A percentile compares a stretch with the other conserved stretches of the same genome.
Conservation (phyloP, 257 asterid genomes). For the Cordia subcordata region DNA sequence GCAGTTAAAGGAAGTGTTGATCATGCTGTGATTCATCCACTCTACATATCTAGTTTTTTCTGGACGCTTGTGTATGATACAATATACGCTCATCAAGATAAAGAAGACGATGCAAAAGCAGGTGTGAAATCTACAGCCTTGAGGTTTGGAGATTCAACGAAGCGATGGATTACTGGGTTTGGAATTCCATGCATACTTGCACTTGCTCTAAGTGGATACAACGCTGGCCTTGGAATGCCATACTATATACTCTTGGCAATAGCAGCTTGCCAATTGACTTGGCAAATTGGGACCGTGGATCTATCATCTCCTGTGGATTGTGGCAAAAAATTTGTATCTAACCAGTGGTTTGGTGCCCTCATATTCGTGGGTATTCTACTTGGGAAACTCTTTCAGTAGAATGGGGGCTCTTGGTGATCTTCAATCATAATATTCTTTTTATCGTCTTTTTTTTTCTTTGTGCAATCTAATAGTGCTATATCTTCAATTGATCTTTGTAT, state of each 20-base stretch:
- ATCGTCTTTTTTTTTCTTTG: too few species aligned
- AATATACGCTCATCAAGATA: conserved; percentile 4
- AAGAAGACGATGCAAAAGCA: neutral
- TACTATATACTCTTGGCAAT: neutral
- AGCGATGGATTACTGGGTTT: neutral
- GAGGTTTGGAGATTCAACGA: conserved; percentile 1
- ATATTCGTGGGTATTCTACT: neutral
- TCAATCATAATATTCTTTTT: too few species aligned
- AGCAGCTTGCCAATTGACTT: neutral
- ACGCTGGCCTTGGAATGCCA: neutral
- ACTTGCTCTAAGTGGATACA: neutral
- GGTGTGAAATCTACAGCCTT: neutral
- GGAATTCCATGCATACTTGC: neutral
- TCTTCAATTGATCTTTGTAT: too few species aligned
- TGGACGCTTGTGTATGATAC: conserved; percentile 11
- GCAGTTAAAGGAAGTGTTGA: neutral
- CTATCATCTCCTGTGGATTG: neutral
- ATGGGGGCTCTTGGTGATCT: too few species aligned
- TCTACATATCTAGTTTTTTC: neutral
- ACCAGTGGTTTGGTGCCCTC: conserved; percentile 1
- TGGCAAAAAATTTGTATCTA: neutral
- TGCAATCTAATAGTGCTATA: too few species aligned
- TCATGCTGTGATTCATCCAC: neutral
- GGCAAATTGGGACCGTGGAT: neutral
- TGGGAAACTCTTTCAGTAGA: neutral